Conservation (phyloP, 2,329 filamentous ascomycete species). For the Xylaria digitata region DNA sequence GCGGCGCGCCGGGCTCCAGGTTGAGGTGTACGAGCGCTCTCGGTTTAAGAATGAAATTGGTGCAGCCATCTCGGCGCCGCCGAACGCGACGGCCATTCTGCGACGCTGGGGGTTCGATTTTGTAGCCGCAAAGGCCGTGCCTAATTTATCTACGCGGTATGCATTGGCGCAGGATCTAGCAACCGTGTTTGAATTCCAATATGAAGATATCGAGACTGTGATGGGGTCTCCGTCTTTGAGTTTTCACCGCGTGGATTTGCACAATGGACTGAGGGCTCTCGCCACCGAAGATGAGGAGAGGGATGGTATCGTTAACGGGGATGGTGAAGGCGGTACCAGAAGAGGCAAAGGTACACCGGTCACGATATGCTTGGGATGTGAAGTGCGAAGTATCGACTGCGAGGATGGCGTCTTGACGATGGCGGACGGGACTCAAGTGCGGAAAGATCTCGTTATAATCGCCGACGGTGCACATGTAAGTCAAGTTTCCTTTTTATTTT, state of each 20-base stretch:
- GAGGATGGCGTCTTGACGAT: conserved; percentile 77
- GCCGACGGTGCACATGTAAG: conserved; percentile 58
- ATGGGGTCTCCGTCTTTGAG: conserved; percentile 51
- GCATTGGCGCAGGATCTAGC: conserved; percentile 34
- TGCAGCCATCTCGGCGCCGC: conserved; percentile 55
- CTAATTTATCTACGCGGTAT: conserved; percentile 39
- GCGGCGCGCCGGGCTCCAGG: conserved; percentile 45
- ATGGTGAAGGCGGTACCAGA: not conserved
- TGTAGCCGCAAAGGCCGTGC: conserved; percentile 40
- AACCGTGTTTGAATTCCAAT: conserved; percentile 12
- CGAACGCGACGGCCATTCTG: conserved; percentile 53
- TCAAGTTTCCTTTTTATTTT: not conserved
- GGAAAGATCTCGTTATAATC: conserved; percentile 56
- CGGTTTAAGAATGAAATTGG: conserved; percentile 54
- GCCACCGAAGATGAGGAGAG: conserved; percentile 47
- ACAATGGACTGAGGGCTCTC: conserved; percentile 51
- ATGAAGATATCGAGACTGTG: conserved; percentile 33
- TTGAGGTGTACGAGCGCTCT: conserved; percentile 48
- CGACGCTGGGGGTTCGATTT: conserved; percentile 52
- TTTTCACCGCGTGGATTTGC: conserved; percentile 56
- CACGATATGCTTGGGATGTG: conserved; percentile 27
- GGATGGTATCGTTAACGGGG: conserved; percentile 41
- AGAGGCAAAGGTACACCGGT: conserved; percentile 33
- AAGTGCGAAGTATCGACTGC: conserved; percentile 35
- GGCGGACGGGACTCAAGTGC: conserved; percentile 45